phyloP scores from a whole-genome alignment of 768 basidiomycete genomes.

The Pleurotus citrinopileatus region DNA sequence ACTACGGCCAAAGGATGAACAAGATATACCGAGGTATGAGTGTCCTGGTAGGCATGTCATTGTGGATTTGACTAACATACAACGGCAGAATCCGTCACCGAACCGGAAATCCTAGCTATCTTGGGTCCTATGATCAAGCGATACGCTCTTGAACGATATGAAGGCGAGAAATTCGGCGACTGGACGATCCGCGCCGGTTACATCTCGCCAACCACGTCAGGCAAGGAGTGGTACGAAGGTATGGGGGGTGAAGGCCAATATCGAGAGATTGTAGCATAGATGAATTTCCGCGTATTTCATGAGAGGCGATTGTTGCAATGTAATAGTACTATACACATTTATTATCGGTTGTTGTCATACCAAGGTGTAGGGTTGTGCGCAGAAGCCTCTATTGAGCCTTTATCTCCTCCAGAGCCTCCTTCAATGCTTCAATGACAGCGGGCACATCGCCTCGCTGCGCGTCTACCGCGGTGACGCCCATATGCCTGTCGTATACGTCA shows the following conservation, averaged over 20 bases:
- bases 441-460: conserved; percentile 70
- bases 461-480: conserved; percentile 86
- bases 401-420: conserved; percentile 49
- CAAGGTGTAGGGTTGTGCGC: neutral
- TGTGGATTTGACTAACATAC: neutral
- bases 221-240: conserved; percentile 83
- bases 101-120: conserved; percentile 89
- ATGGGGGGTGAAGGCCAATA: conserved; percentile 77
- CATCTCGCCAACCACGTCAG: conserved; percentile 80
- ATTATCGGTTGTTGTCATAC: neutral
- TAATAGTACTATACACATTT: neutral
- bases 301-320: neutral
- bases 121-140: conserved; percentile 91
- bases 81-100: conserved; percentile 75
- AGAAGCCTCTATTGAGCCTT: conserved; percentile 15
- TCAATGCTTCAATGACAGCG: conserved; percentile 62
- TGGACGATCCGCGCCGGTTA: conserved; percentile 92
- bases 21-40: conserved; percentile 85
- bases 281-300: neutral
- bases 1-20: conserved; percentile 91
- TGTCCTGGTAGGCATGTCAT: neutral
- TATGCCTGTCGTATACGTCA: conserved; percentile 56
- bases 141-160: conserved; percentile 82
- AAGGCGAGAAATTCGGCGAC: conserved; percentile 94
- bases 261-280: conserved; percentile 23